A percentile compares a stretch with the other conserved stretches of the same genome.
Conservation (phyloP, 1,139 yeast species). For the Suzukiozyma palmioleophila region DNA sequence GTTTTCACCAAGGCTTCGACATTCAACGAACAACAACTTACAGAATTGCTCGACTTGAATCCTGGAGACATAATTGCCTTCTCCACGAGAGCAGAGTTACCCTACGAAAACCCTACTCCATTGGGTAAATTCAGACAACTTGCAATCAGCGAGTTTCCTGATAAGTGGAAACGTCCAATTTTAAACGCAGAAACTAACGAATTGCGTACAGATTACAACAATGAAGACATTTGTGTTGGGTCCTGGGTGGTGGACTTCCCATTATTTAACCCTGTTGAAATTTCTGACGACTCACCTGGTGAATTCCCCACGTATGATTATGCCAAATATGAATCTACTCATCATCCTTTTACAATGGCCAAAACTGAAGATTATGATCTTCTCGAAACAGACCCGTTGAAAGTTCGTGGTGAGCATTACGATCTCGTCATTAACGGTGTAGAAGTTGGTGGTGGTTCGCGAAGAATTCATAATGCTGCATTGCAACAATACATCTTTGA, state of each 20-base stretch:
- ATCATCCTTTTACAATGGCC: constrained; percentile 97
- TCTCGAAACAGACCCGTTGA: constrained; percentile 52
- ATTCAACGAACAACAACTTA: constrained; percentile 21
- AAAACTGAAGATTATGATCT: constrained; percentile 60
- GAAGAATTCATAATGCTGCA: constrained; percentile 84
- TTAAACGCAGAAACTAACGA: constrained; percentile 15
- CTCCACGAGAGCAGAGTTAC: constrained; percentile 57
- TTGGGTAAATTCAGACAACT: constrained; percentile 81
- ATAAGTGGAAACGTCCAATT: constrained; percentile 45
- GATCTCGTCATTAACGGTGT: constrained; percentile 93
- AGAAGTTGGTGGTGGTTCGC: constrained; percentile 95
- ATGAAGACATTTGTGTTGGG: constrained; percentile 49
- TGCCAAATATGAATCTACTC: constrained; percentile 60
- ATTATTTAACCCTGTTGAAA: constrained; percentile 70
- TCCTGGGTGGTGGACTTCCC: constrained; percentile 92
- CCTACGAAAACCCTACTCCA: constrained; percentile 95
- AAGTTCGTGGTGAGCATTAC: constrained; percentile 87
- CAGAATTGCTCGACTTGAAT: constrained; percentile 33
- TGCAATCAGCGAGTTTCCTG: constrained; percentile 53
- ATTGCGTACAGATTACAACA: constrained; percentile 14
- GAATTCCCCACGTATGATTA: constrained; percentile 61
- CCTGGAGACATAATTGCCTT: constrained; percentile 76
- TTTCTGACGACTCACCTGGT: constrained; percentile 26
- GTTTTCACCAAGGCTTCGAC: constrained; percentile 15
- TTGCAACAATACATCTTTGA: constrained; percentile 70